Conservation (phyloP, 1,284 basidiomycete species). For the Moesziomyces antarcticus region DNA sequence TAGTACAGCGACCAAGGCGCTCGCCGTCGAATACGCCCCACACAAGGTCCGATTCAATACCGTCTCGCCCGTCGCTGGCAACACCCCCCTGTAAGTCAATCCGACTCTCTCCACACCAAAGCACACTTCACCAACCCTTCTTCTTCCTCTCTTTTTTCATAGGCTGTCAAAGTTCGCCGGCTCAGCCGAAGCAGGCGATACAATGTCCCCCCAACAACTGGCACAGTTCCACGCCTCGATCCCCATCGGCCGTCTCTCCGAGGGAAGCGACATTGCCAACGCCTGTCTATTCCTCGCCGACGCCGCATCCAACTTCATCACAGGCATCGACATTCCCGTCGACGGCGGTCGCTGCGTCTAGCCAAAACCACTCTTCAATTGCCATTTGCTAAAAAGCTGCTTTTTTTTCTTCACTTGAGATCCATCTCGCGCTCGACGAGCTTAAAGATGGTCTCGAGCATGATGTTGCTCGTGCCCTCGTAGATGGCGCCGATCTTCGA, state of each 20-base stretch:
- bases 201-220: slow-evolving; percentile 7
- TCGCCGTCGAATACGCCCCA: slow-evolving; percentile 44
- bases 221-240: slow-evolving; percentile 33
- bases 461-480: slow-evolving; percentile 86
- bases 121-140: neutral
- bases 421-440: slow-evolving; percentile 57
- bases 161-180: slow-evolving; percentile 42
- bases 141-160: neutral
- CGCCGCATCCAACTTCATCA: slow-evolving; percentile 20
- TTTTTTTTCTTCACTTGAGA: slow-evolving; percentile 41
- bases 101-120: neutral
- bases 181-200: slow-evolving; percentile 20
- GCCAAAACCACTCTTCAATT: neutral
- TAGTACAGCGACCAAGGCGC: slow-evolving; percentile 36
- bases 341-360: slow-evolving; percentile 48
- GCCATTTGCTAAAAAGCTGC: neutral
- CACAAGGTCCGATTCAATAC: slow-evolving; percentile 42
- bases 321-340: slow-evolving; percentile 43
- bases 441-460: slow-evolving; percentile 94
- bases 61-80: slow-evolving; percentile 45
- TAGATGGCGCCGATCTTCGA: slow-evolving; percentile 84
- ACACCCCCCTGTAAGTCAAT: slow-evolving; percentile 46
- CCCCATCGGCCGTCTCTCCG: slow-evolving; percentile 32
- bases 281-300: slow-evolving; percentile 52
- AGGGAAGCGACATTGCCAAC: slow-evolving; percentile 42